Conservation (phyloP, 2,329 filamentous ascomycete species). For the Colletotrichum horii region DNA sequence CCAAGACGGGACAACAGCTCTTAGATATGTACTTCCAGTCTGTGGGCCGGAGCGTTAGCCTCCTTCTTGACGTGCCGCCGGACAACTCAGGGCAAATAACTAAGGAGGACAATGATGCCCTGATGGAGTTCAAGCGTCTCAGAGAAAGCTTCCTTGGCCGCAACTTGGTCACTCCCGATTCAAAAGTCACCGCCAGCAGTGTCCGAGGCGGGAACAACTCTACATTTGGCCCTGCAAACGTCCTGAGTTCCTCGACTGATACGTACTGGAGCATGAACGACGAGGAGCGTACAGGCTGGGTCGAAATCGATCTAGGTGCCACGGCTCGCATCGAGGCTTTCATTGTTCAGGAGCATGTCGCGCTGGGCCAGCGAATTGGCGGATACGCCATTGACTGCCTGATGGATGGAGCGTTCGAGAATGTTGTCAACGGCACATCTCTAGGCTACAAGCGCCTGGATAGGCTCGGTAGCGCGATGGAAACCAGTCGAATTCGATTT, state of each 20-base stretch:
- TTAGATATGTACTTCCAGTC: background rate
- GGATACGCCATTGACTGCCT: background rate
- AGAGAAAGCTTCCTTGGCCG: background rate
- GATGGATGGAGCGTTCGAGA: background rate
- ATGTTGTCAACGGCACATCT: background rate
- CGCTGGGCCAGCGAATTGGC: background rate
- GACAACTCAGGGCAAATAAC: background rate
- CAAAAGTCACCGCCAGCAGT: background rate
- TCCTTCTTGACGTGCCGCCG: background rate
- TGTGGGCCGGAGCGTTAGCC: background rate
- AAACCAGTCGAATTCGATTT: background rate
- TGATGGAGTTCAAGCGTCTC: background rate
- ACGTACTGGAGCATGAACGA: background rate
- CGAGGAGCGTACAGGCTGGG: background rate
- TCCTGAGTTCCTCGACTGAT: background rate
- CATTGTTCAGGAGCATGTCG: background rate
- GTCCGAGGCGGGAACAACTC: background rate
- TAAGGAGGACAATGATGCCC: background rate
- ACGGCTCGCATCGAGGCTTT: background rate
- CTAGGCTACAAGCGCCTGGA: background rate
- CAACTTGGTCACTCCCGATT: background rate
- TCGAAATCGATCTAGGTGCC: background rate
- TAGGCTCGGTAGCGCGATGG: background rate
- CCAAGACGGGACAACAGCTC: background rate
- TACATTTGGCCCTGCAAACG: background rate